Evolutionary conservation across 192 early-diverging fungal species (phyloP).

Genomic region (Backusella macrospora): DNA sequence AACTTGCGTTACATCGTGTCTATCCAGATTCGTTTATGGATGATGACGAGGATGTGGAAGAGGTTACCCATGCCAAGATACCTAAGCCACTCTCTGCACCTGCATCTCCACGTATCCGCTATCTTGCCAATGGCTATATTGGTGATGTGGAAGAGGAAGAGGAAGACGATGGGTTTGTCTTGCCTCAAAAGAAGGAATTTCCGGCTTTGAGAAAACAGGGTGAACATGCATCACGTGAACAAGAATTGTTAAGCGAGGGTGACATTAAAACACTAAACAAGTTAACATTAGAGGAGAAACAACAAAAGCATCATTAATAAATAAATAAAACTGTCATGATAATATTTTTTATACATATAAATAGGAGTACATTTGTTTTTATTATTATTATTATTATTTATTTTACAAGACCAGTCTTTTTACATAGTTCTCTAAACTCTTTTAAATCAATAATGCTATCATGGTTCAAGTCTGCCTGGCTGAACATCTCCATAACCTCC

Average conservation of each 20-base stretch:
- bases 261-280: constrained; percentile 45
- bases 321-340: background rate
- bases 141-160: constrained; percentile 42
- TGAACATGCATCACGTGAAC: constrained; percentile 29
- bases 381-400: background rate
- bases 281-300: constrained; percentile 36
- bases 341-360: no score
- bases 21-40: constrained; percentile 88
- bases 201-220: constrained; percentile 25
- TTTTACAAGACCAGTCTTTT: constrained; percentile 1
- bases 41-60: constrained; percentile 61
- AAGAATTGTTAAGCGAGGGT: constrained; percentile 46
- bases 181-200: constrained; percentile 38
- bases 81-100: constrained; percentile 91
- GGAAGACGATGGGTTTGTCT: constrained; percentile 42
- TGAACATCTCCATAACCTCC: constrained; percentile 30
- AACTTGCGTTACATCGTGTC: constrained; percentile 86
- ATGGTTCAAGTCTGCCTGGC: constrained; percentile 31
- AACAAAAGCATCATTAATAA: constrained; percentile 27
- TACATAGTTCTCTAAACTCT: constrained; percentile 31
- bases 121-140: constrained; percentile 24
- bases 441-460: constrained; percentile 40
- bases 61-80: constrained; percentile 70
- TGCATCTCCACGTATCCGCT: constrained; percentile 71
- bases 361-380: background rate